These are phyloP conservation scores for Gremmenia infestans DNA, from an alignment of 2,329 filamentous ascomycete genomes.

Conservation along the genomic window DNA sequence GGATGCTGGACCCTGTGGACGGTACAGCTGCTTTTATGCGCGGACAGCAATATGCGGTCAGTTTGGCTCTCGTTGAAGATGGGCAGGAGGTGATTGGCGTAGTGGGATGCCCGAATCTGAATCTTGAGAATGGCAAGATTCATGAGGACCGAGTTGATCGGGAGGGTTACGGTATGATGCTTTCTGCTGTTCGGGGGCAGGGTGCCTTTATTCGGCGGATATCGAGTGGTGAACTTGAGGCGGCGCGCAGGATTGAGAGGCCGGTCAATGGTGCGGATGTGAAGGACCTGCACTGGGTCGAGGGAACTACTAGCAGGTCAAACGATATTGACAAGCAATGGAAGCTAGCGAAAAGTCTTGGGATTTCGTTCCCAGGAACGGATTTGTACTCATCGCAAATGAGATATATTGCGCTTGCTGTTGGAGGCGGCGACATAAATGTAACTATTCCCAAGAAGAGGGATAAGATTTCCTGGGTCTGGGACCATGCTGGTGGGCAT, in stretches of 20 bases:
- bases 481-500: slow-evolving; percentile 52
- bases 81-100: slow-evolving; percentile 54
- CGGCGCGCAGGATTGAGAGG: slow-evolving; percentile 30
- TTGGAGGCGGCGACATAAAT: slow-evolving; percentile 45
- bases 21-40: slow-evolving; percentile 58
- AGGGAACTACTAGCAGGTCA: slow-evolving; percentile 37
- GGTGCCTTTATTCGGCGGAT: slow-evolving; percentile 37
- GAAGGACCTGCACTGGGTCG: slow-evolving; percentile 40
- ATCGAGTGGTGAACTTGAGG: slow-evolving; percentile 31
- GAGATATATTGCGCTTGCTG: slow-evolving; percentile 47
- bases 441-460: slow-evolving; percentile 41
- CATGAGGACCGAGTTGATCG: slow-evolving; percentile 35
- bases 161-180: slow-evolving; percentile 42
- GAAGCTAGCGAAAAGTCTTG: slow-evolving; percentile 27
- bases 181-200: slow-evolving; percentile 43
- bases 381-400: slow-evolving; percentile 49
- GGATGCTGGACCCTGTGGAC: slow-evolving; percentile 62
- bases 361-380: slow-evolving; percentile 42
- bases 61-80: slow-evolving; percentile 52
- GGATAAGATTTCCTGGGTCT: slow-evolving; percentile 33
- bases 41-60: slow-evolving; percentile 59
- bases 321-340: slow-evolving; percentile 35
- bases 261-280: slow-evolving; percentile 5
- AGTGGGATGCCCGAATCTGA: slow-evolving; percentile 58
- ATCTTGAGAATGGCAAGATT: slow-evolving; percentile 34